Percentiles rank a stretch among this genome's conserved stretches.
These are phyloP conservation scores for Saccharomyces hybrid DNA, from an alignment of 1,139 yeast genomes.

Conservation along the genomic window DNA sequence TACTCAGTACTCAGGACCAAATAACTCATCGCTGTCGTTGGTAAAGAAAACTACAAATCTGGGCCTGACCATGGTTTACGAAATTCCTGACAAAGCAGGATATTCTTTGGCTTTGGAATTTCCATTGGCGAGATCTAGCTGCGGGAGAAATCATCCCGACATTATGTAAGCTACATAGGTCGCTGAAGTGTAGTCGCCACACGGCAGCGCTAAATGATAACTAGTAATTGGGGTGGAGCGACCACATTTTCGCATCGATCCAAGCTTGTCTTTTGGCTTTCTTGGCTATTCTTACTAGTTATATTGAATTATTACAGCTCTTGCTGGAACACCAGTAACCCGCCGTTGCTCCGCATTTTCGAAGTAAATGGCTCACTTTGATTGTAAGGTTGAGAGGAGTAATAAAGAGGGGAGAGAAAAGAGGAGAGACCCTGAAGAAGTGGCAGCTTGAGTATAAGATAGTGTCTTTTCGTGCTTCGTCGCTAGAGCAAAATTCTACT, in stretches of 20 bases:
- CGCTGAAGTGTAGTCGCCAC: background rate
- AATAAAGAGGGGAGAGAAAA: background rate
- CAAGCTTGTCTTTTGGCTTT: background rate
- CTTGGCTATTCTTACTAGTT: background rate
- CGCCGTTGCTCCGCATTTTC: background rate
- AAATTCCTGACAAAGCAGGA: background rate
- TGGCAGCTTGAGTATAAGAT: background rate
- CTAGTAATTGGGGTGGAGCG: background rate
- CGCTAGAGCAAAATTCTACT: background rate
- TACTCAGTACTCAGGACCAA: background rate
- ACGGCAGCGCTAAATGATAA: background rate
- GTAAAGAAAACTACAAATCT: background rate
- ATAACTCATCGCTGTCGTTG: background rate
- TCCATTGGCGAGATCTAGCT: background rate
- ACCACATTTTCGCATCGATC: background rate
- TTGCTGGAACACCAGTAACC: background rate
- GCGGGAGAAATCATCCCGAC: background rate
- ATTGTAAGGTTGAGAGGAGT: background rate
- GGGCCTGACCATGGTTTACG: background rate
- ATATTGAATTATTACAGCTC: background rate
- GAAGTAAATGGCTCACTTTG: background rate
- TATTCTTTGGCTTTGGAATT: background rate
- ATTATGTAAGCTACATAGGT: background rate
- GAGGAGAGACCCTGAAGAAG: background rate
- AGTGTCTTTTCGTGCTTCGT: background rate